Base-by-base conservation (phyloP, 2,329 filamentous ascomycete species). In the Botryotinia calthae region DNA sequence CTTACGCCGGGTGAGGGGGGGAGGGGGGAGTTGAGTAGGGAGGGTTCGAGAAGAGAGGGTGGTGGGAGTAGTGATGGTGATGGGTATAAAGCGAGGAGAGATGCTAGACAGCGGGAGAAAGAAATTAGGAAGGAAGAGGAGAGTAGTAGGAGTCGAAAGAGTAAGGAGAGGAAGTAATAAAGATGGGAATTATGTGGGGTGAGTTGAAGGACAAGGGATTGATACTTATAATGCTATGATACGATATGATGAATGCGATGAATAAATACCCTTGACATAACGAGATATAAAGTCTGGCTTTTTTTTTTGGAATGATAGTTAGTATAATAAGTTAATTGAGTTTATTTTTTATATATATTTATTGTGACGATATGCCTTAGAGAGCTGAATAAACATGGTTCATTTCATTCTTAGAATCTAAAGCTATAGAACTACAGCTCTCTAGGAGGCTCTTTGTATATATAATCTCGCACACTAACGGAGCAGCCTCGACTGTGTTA, bases 1-100 rank as follows among this genome's bases (percentile, higher is more conserved):
- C n/a, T 73, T 8, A 72, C 76, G 28, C 71, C 76, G 40, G 76
- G 71, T 40, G 73, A 77, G 44, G 73, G 74, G 3, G 64, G 72
- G n/a, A 67, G 70, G 4, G 18, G 37, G 9, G 70, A 58, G 20
- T 31, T 54, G 70, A 34, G 28, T 20, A 18, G 70, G 7, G 40
- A 67, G 70, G 46, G 40, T n/a, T 66, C 46, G 54, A 61, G 66
- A 12, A 44, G 37, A 51, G 66, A 61, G 40, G 61, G 42, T 1
- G 61, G 28, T 16, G 44, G 42, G 2, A 22, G n/a, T 56, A 51
- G 31, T n/a, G 37, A 40, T 46, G 70, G 40, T 2, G 70, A 72
- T 51, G 70, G 70, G 16, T 72, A 72, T 72, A 72, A 68, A 48
- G 70, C 70, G 62, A 72, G 70, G 51, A 67, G 70, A 0, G 70